These are phyloP conservation scores for Plectosphaerella sp. DNA, from an alignment of 2,329 filamentous ascomycete species.

Conservation along the genomic window DNA sequence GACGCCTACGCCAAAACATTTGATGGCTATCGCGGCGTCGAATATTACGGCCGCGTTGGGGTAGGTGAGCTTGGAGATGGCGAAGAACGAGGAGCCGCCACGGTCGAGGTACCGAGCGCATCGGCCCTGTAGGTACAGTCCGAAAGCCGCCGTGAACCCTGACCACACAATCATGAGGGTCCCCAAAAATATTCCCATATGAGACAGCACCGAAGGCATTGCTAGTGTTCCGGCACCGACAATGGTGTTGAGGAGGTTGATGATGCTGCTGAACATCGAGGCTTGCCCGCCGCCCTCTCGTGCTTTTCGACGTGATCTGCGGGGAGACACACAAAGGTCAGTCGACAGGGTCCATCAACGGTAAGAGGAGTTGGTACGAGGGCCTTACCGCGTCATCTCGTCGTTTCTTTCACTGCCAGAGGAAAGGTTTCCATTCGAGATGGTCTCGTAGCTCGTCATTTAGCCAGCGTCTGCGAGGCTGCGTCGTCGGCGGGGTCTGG, in stretches of 20 bases:
- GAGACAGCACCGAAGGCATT: conserved; percentile 91
- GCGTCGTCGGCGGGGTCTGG: conserved; percentile 1
- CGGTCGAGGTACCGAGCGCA: conserved; percentile 91
- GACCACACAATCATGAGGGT: conserved; percentile 86
- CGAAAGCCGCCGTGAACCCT: conserved; percentile 81
- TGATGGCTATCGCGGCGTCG: conserved; percentile 91
- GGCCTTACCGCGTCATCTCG: conserved; percentile 12
- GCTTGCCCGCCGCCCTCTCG: conserved; percentile 76
- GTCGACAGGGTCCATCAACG: background rate
- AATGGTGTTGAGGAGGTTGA: conserved; percentile 97
- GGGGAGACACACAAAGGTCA: conserved; percentile 3
- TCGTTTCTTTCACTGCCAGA: conserved; percentile 12
- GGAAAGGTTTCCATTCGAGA: conserved; percentile 40
- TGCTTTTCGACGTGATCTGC: conserved; percentile 53
- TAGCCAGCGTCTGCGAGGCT: conserved; percentile 1
- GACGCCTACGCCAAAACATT: conserved; percentile 95
- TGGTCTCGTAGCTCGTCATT: conserved; percentile 53
- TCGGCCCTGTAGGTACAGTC: conserved; percentile 88
- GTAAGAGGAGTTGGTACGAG: background rate
- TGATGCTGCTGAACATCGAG: conserved; percentile 83
- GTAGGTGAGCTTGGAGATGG: conserved; percentile 94
- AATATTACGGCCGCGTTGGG: conserved; percentile 94
- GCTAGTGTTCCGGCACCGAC: conserved; percentile 91
- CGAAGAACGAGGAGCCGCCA: conserved; percentile 87
- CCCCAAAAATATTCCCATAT: conserved; percentile 89